Percentiles rank a stretch among this genome's conserved stretches.
These are phyloP conservation scores for Chondrus crispus DNA, from an alignment of 23 red algal species.

Conservation along the genomic window DNA sequence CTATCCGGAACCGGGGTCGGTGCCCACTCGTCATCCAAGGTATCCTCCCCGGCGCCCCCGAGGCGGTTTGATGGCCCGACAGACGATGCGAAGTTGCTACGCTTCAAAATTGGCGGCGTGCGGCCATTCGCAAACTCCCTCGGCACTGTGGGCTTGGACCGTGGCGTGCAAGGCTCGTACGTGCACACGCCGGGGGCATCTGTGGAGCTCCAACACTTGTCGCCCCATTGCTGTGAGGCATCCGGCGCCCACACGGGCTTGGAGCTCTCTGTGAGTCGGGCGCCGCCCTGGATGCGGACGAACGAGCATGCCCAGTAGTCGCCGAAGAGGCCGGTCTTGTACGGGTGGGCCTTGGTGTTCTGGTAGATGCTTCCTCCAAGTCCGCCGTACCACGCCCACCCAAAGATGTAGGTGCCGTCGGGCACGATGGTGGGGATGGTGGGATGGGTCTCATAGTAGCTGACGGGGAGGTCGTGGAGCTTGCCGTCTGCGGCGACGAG, in stretches of 20 bases:
- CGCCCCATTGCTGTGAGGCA: background rate
- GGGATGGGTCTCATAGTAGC: constrained; percentile 26
- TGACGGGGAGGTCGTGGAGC: constrained; percentile 2
- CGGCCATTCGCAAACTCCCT: background rate
- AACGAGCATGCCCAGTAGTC: constrained; percentile 58
- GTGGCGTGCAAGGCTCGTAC: constrained; percentile 37
- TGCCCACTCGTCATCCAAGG: too few relatives aligned
- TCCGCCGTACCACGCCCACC: constrained; percentile 61
- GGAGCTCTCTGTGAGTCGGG: background rate
- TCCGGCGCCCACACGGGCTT: constrained; percentile 29
- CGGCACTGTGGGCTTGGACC: background rate
- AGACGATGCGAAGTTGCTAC: constrained; percentile 6
- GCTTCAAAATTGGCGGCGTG: background rate
- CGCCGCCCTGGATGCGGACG: constrained; percentile 35
- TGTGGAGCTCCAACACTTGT: constrained; percentile 31
- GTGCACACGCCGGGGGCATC: constrained; percentile 30
- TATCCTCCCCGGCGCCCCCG: too few relatives aligned
- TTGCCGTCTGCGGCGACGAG: constrained; percentile 23
- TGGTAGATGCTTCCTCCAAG: background rate
- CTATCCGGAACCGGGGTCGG: too few relatives aligned
- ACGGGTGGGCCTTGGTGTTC: background rate
- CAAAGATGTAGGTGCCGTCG: constrained; percentile 41
- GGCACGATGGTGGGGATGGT: constrained; percentile 37
- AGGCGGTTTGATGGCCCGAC: too few relatives aligned
- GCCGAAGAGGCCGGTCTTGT: constrained; percentile 10